Conservation (phyloP, 192 early-diverging fungal genomes). For the Backusella westeae region DNA sequence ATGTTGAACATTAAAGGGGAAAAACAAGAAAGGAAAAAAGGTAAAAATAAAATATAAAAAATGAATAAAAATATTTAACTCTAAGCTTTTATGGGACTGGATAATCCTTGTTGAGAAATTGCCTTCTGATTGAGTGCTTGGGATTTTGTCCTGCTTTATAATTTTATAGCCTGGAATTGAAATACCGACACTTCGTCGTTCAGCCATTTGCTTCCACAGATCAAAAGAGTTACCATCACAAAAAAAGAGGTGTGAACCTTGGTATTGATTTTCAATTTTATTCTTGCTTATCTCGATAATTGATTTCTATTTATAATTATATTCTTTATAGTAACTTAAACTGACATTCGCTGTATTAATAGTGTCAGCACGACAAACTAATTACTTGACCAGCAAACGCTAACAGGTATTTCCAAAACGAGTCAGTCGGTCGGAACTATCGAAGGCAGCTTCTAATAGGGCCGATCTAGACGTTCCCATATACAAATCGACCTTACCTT, state of each 20-base stretch:
- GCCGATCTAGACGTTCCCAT: not conserved
- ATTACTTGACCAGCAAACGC: not conserved
- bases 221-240: not conserved
- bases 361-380: not conserved
- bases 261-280: not conserved
- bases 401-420: not conserved
- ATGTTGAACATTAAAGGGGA: not conserved
- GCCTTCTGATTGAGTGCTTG: not conserved
- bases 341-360: not conserved
- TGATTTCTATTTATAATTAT: not conserved
- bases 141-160: not conserved
- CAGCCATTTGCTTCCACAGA: not conserved
- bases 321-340: not conserved
- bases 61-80: not conserved
- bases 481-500: not conserved
- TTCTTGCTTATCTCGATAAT: not conserved
- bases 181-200: not conserved
- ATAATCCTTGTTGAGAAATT: constrained; percentile 1
- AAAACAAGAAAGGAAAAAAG: not conserved
- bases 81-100: not conserved
- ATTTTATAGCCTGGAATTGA: not conserved
- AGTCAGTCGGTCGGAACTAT: not conserved
- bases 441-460: not conserved
- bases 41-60: not conserved
- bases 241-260: not conserved